Percentiles rank a stretch among this genome's conserved stretches.
phyloP scores from a whole-genome alignment of 2,329 filamentous ascomycete genomes.

The Fusarium burgessii region DNA sequence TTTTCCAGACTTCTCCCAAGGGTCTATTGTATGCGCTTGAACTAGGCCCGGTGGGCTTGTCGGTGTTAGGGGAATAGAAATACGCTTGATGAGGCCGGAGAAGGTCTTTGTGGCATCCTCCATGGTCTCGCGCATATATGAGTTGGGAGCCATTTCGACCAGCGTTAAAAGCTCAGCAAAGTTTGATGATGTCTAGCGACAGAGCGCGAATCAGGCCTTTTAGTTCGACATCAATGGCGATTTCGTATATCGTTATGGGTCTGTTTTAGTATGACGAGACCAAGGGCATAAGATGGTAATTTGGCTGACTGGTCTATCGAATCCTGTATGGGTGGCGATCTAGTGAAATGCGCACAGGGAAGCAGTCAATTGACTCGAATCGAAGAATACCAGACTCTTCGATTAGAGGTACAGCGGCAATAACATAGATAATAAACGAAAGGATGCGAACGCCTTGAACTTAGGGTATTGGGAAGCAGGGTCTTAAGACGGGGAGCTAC shows the following conservation, averaged over 20 bases:
- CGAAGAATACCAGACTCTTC: slow-evolving; percentile 47
- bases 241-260: slow-evolving; percentile 19
- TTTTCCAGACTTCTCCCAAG: slow-evolving; percentile 84
- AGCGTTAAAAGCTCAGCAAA: slow-evolving; percentile 43
- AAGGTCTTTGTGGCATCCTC: slow-evolving; percentile 52
- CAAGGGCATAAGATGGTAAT: not conserved
- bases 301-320: slow-evolving; percentile 20
- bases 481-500: slow-evolving; percentile 43
- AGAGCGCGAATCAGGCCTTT: slow-evolving; percentile 40
- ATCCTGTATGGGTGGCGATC: slow-evolving; percentile 1
- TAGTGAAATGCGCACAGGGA: slow-evolving; percentile 5
- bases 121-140: slow-evolving; percentile 49
- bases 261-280: slow-evolving; percentile 1
- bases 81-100: slow-evolving; percentile 63
- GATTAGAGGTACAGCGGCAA: slow-evolving; percentile 10
- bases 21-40: slow-evolving; percentile 76
- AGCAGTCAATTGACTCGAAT: slow-evolving; percentile 13
- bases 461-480: slow-evolving; percentile 29
- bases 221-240: slow-evolving; percentile 46
- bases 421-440: slow-evolving; percentile 33
- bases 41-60: slow-evolving; percentile 71
- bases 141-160: slow-evolving; percentile 57
- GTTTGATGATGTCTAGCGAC: slow-evolving; percentile 39
- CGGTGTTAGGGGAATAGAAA: slow-evolving; percentile 69
- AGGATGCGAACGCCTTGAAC: slow-evolving; percentile 21